Percentiles rank a stretch among this genome's conserved stretches.
These are phyloP conservation scores for Chenopodium suecicum DNA, from an alignment of 148 eudicot genomes.

Conservation along the genomic window DNA sequence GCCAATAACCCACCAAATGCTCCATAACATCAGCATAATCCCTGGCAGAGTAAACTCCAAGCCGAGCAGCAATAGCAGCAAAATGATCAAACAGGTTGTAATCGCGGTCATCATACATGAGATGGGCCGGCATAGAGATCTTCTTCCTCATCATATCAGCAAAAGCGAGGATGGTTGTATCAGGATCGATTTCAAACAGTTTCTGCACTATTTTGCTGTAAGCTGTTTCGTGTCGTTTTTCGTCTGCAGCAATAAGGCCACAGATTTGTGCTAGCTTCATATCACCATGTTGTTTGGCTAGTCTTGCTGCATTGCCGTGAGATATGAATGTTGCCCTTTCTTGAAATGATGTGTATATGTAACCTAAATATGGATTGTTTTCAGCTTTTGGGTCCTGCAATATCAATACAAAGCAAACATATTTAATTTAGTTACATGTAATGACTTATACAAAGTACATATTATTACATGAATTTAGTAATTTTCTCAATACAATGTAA, in stretches of 20 bases:
- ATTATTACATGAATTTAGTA: no score
- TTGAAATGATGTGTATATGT: not conserved
- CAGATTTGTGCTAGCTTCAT: constrained; percentile 56
- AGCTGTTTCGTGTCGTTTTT: constrained; percentile 62
- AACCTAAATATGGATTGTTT: not conserved
- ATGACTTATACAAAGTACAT: no score
- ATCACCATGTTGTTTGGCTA: constrained; percentile 55
- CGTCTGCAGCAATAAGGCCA: constrained; percentile 67
- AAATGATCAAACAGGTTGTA: constrained; percentile 52
- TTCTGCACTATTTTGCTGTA: constrained; percentile 63
- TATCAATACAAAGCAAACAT: no score
- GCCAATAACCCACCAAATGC: constrained; percentile 38
- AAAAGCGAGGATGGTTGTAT: constrained; percentile 47
- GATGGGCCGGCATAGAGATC: constrained; percentile 63
- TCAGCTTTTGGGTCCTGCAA: not conserved
- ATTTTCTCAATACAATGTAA: no score
- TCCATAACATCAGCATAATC: constrained; percentile 58
- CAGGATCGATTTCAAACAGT: constrained; percentile 62
- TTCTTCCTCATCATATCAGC: constrained; percentile 73
- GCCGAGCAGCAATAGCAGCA: constrained; percentile 60
- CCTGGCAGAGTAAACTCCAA: constrained; percentile 55
- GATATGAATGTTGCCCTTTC: not conserved
- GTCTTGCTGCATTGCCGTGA: constrained; percentile 33
- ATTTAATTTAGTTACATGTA: no score
- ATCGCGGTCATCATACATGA: constrained; percentile 62